Evolutionary conservation across 306 rosid genomes (phyloP), one percentile per base, ranked within the genome.

Genomic region (Vigna radiata): DNA sequence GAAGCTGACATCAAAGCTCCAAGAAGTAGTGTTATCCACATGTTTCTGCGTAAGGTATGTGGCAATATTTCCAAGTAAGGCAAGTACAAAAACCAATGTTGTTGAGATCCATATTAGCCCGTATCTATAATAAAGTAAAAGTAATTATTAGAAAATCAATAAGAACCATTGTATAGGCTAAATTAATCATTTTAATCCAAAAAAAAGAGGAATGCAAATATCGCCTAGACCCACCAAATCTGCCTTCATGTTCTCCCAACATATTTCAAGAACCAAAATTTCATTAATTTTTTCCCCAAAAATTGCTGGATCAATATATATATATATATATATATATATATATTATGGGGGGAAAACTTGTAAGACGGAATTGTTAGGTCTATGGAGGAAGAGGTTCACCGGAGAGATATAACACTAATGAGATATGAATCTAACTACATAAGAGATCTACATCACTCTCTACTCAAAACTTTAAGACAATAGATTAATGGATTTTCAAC

Each of bases 61-160:
- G 25, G 96, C 97, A 76, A 91, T 83, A 83, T 94, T 94, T 86
- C 98, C 98, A 78, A 91, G 86, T 14, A 96, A 73, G 55, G 96
- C 86, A 87, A 94, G 97, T 65, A 83, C 89, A 72, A 91, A 91
- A 62, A 94, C 91, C 87, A 94, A 80, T 29, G 97, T 94, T 2
- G 98, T 91, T 79, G 97, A 87, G 72, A 94, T 88, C 98, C 98
- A 94, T 69, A 94, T 67, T 59, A 86, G 93, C 60, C 98, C 96
- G 49, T 94, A 90, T 77, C 98, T 94, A 63, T 8, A 72, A 47
- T 13, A 58, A 58, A 58, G 64, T 58, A 46, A 63, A 70, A 59
- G 58, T 61, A 79, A 65, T 25, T 31, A 68, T 66, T 18, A 83
- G 73, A 76, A 75, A 73, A 5, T 46, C 62, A 16, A 67, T 36